A percentile compares a stretch with the other conserved stretches of the same genome.
Evolutionary conservation across 2,329 filamentous ascomycete species (phyloP).

Genomic region (Ophiostoma tasmaniense): DNA sequence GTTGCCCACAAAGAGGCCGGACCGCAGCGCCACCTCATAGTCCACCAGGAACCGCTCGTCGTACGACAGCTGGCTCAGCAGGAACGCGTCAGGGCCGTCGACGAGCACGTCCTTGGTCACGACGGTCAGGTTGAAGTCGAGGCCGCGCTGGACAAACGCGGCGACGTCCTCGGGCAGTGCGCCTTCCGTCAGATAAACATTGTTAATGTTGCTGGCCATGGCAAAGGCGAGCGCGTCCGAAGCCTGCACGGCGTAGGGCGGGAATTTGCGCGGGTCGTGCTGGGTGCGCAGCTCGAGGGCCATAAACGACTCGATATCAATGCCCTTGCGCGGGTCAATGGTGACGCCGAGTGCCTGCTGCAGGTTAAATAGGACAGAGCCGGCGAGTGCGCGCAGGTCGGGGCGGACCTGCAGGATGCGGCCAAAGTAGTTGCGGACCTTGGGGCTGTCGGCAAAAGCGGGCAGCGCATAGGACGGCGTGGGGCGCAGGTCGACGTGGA

Average conservation of each 20-base stretch:
- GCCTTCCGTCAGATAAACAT: constrained; percentile 39
- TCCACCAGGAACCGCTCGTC: constrained; percentile 44
- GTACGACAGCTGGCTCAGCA: constrained; percentile 33
- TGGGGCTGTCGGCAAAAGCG: constrained; percentile 25
- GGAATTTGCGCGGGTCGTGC: constrained; percentile 24
- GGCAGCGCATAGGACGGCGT: constrained; percentile 27
- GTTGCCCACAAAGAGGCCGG: constrained; percentile 36
- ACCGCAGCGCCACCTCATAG: constrained; percentile 40
- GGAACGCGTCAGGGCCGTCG: constrained; percentile 28
- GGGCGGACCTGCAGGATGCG: constrained; percentile 31
- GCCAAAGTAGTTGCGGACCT: constrained; percentile 31
- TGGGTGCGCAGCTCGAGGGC: constrained; percentile 32
- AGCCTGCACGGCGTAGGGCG: constrained; percentile 28
- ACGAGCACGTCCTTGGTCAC: constrained; percentile 38
- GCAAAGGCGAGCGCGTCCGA: constrained; percentile 28
- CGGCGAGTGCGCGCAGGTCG: constrained; percentile 30
- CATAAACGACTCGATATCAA: constrained; percentile 25
- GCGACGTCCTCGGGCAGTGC: constrained; percentile 30
- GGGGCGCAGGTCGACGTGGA: constrained; percentile 28
- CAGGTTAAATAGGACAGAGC: constrained; percentile 29
- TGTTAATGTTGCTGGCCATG: constrained; percentile 22
- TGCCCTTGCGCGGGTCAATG: constrained; percentile 24
- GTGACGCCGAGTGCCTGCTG: constrained; percentile 23
- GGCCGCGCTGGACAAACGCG: constrained; percentile 30
- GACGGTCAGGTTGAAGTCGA: constrained; percentile 31